These are phyloP conservation scores for Friedmanniomyces simplex DNA, from an alignment of 495 filamentous ascomycete genomes.

Conservation along the genomic window DNA sequence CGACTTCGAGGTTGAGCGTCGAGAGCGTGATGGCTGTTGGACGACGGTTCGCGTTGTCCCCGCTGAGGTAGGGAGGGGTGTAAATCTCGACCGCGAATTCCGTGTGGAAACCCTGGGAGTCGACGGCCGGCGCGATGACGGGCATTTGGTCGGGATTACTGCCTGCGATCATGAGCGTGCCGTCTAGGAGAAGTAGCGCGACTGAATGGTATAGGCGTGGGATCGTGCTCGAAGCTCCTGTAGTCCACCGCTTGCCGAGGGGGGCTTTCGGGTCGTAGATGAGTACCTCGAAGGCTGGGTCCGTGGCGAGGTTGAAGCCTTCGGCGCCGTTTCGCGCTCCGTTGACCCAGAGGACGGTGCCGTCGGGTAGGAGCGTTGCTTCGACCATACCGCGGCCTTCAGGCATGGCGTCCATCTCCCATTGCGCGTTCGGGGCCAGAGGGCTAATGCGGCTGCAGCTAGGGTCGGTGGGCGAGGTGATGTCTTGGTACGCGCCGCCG, in stretches of 20 bases:
- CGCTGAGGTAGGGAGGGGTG: conserved; percentile 50
- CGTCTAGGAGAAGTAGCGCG: conserved; percentile 47
- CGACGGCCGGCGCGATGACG: conserved; percentile 33
- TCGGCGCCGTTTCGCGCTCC: conserved; percentile 47
- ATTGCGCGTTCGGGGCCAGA: conserved; percentile 38
- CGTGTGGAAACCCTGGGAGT: conserved; percentile 37
- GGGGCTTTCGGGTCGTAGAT: conserved; percentile 45
- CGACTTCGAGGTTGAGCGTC: conserved; percentile 32
- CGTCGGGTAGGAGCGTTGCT: conserved; percentile 48
- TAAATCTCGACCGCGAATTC: conserved; percentile 54
- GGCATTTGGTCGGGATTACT: conserved; percentile 51
- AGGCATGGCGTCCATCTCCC: conserved; percentile 57
- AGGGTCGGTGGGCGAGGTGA: conserved; percentile 47
- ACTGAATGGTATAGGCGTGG: conserved; percentile 51
- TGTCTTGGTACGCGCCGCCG: conserved; percentile 53
- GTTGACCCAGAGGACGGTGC: conserved; percentile 51
- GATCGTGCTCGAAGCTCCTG: conserved; percentile 39
- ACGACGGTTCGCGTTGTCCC: conserved; percentile 37
- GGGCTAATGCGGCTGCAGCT: conserved; percentile 51
- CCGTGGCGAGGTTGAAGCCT: conserved; percentile 45
- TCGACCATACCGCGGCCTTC: conserved; percentile 53
- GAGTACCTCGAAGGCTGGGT: conserved; percentile 47
- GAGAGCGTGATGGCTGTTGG: conserved; percentile 40
- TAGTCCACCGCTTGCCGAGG: conserved; percentile 43
- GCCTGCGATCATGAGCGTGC: conserved; percentile 48